Evolutionary conservation across 768 basidiomycete genomes (phyloP).

Genomic region (Strobilomyces confusus): DNA sequence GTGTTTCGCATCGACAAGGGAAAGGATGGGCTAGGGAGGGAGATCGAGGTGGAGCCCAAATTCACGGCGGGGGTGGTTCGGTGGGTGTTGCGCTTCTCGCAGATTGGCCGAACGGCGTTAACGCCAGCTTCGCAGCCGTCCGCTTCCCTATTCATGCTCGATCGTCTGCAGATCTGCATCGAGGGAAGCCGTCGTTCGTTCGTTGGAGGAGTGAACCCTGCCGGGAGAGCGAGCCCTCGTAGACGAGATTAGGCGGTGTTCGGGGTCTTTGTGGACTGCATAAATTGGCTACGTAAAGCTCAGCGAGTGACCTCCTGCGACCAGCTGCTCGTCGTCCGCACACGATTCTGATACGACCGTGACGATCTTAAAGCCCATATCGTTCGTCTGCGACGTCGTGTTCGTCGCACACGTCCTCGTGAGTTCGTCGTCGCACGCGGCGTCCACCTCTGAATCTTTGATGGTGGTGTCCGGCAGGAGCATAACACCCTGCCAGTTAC

Average conservation of each 20-base stretch:
- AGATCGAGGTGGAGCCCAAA: slow-evolving; percentile 23
- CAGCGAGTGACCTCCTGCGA: slow-evolving; percentile 4
- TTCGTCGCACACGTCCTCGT: slow-evolving; percentile 9
- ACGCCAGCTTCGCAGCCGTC: slow-evolving; percentile 25
- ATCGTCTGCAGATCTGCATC: slow-evolving; percentile 26
- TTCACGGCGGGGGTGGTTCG: slow-evolving; percentile 32
- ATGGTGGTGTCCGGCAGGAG: slow-evolving; percentile 8
- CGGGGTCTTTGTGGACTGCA: slow-evolving; percentile 15
- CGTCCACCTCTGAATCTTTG: slow-evolving; percentile 1
- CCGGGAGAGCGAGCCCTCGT: background rate
- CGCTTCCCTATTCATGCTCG: slow-evolving; percentile 29
- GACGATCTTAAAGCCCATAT: slow-evolving; percentile 5
- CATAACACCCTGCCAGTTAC: slow-evolving; percentile 13
- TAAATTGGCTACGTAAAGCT: slow-evolving; percentile 22
- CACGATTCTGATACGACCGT: slow-evolving; percentile 19
- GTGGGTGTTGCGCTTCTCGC: slow-evolving; percentile 17
- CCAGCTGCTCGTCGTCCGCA: slow-evolving; percentile 1
- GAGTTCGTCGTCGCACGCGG: slow-evolving; percentile 6
- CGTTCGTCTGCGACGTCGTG: slow-evolving; percentile 9
- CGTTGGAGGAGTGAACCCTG: slow-evolving; percentile 13
- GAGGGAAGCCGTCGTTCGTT: slow-evolving; percentile 19
- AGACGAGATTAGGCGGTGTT: slow-evolving; percentile 16
- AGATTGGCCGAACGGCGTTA: slow-evolving; percentile 7
- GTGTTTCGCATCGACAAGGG: slow-evolving; percentile 19
- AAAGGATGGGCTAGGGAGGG: slow-evolving; percentile 24